These are phyloP conservation scores for Alnus rubra DNA, from an alignment of 306 rosid genomes.

Conservation along the genomic window DNA sequence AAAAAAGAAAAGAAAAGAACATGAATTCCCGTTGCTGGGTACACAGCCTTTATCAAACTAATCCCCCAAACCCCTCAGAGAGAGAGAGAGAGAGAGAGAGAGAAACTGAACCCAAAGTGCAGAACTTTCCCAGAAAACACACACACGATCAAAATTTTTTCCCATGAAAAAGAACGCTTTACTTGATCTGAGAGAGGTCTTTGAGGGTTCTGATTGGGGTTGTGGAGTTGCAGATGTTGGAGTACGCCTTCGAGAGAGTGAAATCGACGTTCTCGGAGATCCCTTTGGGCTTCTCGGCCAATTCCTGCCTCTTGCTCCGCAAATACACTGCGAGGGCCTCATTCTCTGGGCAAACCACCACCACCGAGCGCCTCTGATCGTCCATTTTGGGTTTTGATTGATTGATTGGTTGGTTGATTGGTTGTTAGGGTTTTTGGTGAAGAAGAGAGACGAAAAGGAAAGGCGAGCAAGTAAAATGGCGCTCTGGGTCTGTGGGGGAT, in stretches of 20 bases:
- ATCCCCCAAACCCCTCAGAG: background rate
- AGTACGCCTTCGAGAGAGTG: conserved; percentile 78
- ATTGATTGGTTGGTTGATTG: background rate
- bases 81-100: no score
- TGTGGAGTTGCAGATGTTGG: conserved; percentile 66
- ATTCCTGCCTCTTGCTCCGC: conserved; percentile 66
- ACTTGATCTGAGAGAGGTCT: conserved; percentile 81
- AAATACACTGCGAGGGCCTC: conserved; percentile 58
- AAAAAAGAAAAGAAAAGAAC: background rate
- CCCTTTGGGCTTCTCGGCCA: conserved; percentile 70
- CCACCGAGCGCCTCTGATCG: conserved; percentile 38
- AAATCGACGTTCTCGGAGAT: conserved; percentile 62
- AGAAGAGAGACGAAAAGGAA: background rate
- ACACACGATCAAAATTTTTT: background rate
- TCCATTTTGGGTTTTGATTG: conserved; percentile 43
- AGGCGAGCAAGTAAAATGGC: background rate
- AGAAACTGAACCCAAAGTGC: background rate
- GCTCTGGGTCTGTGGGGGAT: background rate
- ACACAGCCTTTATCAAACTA: background rate
- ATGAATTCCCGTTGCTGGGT: background rate
- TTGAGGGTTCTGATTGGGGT: conserved; percentile 60
- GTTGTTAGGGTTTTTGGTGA: background rate
- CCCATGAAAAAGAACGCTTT: background rate
- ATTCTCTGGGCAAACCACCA: conserved; percentile 62
- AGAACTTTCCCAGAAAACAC: background rate